These are phyloP conservation scores for Aspergillus oerlinghausenensis DNA, from an alignment of 2,329 filamentous ascomycete species.

Conservation along the genomic window DNA sequence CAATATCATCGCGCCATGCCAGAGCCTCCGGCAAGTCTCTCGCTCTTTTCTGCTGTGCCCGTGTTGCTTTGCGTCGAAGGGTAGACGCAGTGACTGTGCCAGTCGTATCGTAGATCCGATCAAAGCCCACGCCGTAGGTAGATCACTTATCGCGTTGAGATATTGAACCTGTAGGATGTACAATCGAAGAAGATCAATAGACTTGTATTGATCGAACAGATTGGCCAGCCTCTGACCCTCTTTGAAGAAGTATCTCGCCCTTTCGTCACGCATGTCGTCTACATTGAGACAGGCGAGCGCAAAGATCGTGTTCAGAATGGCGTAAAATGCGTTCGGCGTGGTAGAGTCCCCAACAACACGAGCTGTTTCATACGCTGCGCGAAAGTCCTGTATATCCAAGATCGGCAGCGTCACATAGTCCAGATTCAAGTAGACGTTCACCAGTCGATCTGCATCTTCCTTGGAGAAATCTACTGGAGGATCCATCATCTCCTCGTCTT, in stretches of 20 bases:
- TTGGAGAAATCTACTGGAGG: constrained; percentile 9
- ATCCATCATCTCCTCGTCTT: not conserved
- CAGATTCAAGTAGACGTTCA: constrained; percentile 17
- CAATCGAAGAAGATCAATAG: constrained; percentile 14
- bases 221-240: constrained; percentile 15
- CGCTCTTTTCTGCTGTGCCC: constrained; percentile 8
- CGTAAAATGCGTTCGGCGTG: constrained; percentile 12
- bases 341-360: constrained; percentile 2
- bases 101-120: constrained; percentile 19
- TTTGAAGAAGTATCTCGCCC: constrained; percentile 14
- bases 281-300: constrained; percentile 13
- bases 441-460: constrained; percentile 12
- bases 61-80: constrained; percentile 14
- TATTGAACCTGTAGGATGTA: constrained; percentile 21
- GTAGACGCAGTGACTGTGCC: constrained; percentile 17
- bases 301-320: constrained; percentile 18
- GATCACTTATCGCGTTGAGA: constrained; percentile 17
- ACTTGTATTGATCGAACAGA: constrained; percentile 8
- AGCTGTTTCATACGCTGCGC: constrained; percentile 10
- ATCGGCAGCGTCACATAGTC: constrained; percentile 25
- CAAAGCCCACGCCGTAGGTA: constrained; percentile 18
- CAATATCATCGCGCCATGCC: constrained; percentile 22
- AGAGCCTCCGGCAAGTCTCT: constrained; percentile 20
- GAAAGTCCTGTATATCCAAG: constrained; percentile 16
- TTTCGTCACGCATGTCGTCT: constrained; percentile 2